These are phyloP conservation scores for Lathyrus oleraceus DNA, from an alignment of 306 rosid genomes.

Conservation along the genomic window DNA sequence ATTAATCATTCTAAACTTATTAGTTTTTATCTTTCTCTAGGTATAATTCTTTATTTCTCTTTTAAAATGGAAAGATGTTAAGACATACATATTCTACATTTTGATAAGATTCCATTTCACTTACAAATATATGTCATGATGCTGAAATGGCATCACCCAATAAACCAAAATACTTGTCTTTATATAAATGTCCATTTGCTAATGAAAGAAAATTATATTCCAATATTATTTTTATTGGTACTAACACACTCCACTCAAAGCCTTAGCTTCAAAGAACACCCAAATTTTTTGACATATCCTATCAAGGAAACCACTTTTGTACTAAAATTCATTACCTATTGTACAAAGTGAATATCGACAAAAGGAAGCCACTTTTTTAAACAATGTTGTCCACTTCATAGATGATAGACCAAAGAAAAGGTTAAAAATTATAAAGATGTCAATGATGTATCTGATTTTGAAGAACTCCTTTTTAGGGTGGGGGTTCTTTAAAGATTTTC, in stretches of 20 bases:
- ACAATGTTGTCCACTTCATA: slow-evolving; percentile 49
- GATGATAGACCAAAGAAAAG: slow-evolving; percentile 35
- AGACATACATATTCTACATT: slow-evolving; percentile 34
- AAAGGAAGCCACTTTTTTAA: slow-evolving; percentile 3
- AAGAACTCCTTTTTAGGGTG: slow-evolving; percentile 15
- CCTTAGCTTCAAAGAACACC: slow-evolving; percentile 14
- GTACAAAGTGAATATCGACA: slow-evolving; percentile 13
- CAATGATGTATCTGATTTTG: slow-evolving; percentile 37
- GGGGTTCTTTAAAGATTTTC: slow-evolving; percentile 8
- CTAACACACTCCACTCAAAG: slow-evolving; percentile 13
- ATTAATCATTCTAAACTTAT: no score
- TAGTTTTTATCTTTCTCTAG: no score
- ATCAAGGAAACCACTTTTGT: slow-evolving; percentile 26
- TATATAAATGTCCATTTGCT: slow-evolving; percentile 18
- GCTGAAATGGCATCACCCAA: slow-evolving; percentile 37
- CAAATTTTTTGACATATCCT: slow-evolving; percentile 29
- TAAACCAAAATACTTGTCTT: slow-evolving; percentile 26
- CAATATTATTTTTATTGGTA: background rate
- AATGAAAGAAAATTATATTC: background rate
- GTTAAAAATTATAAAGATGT: slow-evolving; percentile 26
- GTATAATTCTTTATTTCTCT: no score
- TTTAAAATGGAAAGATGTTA: slow-evolving; percentile 26
- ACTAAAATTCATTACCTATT: slow-evolving; percentile 11
- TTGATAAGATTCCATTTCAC: slow-evolving; percentile 42
- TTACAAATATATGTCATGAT: slow-evolving; percentile 13